phyloP scores from a whole-genome alignment of 2,329 filamentous ascomycete genomes.

The Fusarium sp. region DNA sequence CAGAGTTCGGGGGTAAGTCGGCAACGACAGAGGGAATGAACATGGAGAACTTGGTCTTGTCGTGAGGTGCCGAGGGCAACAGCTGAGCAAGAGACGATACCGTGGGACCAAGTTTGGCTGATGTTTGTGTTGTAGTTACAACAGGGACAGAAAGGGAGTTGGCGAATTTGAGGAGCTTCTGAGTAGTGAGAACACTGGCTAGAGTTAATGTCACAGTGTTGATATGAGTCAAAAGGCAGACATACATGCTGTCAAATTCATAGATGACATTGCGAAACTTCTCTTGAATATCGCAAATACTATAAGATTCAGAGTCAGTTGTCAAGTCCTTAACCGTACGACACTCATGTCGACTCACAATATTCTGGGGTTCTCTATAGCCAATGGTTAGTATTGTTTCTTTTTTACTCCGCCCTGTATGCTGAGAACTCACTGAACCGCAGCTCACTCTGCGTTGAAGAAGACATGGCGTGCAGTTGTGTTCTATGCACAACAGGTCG shows the following conservation, averaged over 20 bases:
- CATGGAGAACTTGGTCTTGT: constrained; percentile 96
- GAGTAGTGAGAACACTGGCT: constrained; percentile 71
- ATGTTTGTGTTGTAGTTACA: constrained; percentile 87
- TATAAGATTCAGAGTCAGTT: constrained; percentile 50
- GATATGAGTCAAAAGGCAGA: constrained; percentile 11
- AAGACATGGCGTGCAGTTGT: constrained; percentile 30
- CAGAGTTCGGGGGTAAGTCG: constrained; percentile 53
- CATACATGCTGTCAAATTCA: constrained; percentile 84
- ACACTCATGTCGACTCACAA: constrained; percentile 54
- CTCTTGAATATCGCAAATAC: constrained; percentile 94
- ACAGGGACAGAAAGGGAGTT: constrained; percentile 78
- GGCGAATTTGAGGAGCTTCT: constrained; percentile 75
- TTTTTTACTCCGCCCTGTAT: neutral
- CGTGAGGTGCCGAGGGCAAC: constrained; percentile 68
- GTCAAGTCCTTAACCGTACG: constrained; percentile 52
- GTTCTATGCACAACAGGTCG: neutral
- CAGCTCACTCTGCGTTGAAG: constrained; percentile 36
- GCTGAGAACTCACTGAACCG: constrained; percentile 51
- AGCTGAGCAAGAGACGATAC: constrained; percentile 74
- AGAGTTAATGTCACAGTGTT: neutral
- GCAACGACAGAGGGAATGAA: constrained; percentile 72
- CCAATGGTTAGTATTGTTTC: constrained; percentile 15
- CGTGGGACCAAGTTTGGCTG: constrained; percentile 80
- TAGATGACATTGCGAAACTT: constrained; percentile 87
- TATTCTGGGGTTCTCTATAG: constrained; percentile 60